These are phyloP conservation scores for Apodospora peruviana DNA, from an alignment of 495 filamentous ascomycete genomes.

Conservation along the genomic window DNA sequence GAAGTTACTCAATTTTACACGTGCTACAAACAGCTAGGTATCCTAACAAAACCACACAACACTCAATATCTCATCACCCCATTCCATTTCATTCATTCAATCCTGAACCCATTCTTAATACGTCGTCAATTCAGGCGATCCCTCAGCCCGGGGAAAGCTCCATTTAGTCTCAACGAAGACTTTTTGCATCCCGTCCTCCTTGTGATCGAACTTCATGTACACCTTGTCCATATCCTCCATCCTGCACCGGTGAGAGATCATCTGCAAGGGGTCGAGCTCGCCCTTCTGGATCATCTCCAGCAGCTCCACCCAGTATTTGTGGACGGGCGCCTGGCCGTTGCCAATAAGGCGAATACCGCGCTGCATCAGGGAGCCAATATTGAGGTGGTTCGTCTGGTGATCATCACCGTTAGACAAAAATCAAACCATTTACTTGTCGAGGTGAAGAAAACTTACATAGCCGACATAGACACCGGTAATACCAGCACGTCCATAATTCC, in stretches of 20 bases:
- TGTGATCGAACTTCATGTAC: constrained; percentile 65
- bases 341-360: constrained; percentile 76
- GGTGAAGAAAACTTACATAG: constrained; percentile 50
- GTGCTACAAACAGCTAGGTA: too few species aligned
- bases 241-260: constrained; percentile 72
- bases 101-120: too few species aligned
- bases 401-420: not conserved
- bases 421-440: not conserved
- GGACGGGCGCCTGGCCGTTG: constrained; percentile 80
- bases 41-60: not conserved
- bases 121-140: constrained; percentile 48
- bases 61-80: not conserved
- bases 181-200: constrained; percentile 66
- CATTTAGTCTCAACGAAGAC: constrained; percentile 64
- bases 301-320: constrained; percentile 75
- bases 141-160: constrained; percentile 49
- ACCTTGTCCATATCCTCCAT: constrained; percentile 69
- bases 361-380: constrained; percentile 83
- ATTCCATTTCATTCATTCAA: too few species aligned
- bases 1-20: too few species aligned
- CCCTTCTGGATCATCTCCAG: constrained; percentile 61
- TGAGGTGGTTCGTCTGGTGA: constrained; percentile 68
- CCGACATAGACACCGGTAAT: constrained; percentile 81
- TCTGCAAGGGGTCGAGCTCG: constrained; percentile 72
- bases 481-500: constrained; percentile 69